Base-by-base conservation (phyloP, 257 asterid species). In the Rhazya stricta region DNA sequence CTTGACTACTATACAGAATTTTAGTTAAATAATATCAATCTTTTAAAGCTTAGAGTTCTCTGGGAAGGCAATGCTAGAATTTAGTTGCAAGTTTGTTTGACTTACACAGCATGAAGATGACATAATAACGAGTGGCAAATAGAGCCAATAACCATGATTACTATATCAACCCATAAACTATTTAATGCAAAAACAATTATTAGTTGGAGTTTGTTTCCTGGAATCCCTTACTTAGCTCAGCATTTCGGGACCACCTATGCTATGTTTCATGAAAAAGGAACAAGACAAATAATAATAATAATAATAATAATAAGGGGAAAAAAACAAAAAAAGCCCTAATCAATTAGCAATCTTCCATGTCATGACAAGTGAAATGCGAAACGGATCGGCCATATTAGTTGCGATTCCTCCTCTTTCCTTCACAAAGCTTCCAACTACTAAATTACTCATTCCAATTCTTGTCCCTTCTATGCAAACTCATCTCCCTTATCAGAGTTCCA, bases 401-500 rank as follows among this genome's bases (percentile, higher is more conserved):
- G 72, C 15, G 72, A 23, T 62, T 62, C 50, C 51, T 58, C 48
- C 75, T 21, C 60, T 60, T 56, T 57, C 51, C 30, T 23, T 30
- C 67, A 19, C 48, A 54, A 41, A 19, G 60, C 45, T 75, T 54
- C 74, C 74, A 67, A 43, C 48, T 10, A 51, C 65, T 57, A 60
- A 70, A 60, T 34, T 46, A 70, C n/a, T 70, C 80, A 70, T 61
- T 71, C 72, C 72, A 61, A 34, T 58, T 71, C 6, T 70, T 77
- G 72, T 77, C 53, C 13, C 61, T 77, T 71, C 11, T 70, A 4
- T 50, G 27, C 45, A 50, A 48, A 70, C 72, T 46, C 57, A 60
- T 77, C 72, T 70, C 80, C 71, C 67, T 76, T 34, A 61, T 77
- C 76, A 61, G 72, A 60, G 18, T 34, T 57, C 48, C n/a, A 30